Percentiles rank a stretch among this genome's conserved stretches.
Evolutionary conservation across 345 rosid species (phyloP).

Genomic region (Iberis pinnata): DNA sequence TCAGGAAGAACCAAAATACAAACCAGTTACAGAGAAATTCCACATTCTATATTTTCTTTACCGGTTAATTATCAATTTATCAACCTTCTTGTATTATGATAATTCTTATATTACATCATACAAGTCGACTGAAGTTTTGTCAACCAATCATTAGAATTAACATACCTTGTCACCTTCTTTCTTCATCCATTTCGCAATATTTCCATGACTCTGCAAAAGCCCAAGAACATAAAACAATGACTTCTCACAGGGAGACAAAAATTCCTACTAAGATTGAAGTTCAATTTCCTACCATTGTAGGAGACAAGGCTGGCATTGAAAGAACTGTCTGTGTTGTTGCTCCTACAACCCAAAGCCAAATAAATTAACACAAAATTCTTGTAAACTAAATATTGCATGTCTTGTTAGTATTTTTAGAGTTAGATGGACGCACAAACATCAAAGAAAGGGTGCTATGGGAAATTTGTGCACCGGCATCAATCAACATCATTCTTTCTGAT

Average conservation of each 20-base stretch:
- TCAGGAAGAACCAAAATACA: constrained; percentile 30
- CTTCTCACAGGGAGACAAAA: constrained; percentile 24
- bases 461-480: constrained; percentile 5
- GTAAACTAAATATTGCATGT: constrained; percentile 1
- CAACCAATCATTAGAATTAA: constrained; percentile 13
- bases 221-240: constrained; percentile 28
- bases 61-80: constrained; percentile 4
- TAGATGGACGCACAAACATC: constrained; percentile 7
- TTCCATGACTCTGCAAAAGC: constrained; percentile 80
- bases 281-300: constrained; percentile 71
- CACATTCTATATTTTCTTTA: constrained; percentile 8
- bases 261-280: constrained; percentile 3
- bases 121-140: constrained; percentile 1
- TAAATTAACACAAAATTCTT: constrained; percentile 5
- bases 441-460: constrained; percentile 3
- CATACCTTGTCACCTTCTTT: constrained; percentile 96
- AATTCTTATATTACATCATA: constrained; percentile 19
- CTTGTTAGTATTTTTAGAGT: not conserved
- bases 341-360: constrained; percentile 53
- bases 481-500: not conserved
- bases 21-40: constrained; percentile 20
- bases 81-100: constrained; percentile 1
- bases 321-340: constrained; percentile 53
- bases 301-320: constrained; percentile 96
- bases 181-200: constrained; percentile 82